These are phyloP conservation scores for Floccularia luteovirens DNA, from an alignment of 768 basidiomycete species.

Conservation along the genomic window DNA sequence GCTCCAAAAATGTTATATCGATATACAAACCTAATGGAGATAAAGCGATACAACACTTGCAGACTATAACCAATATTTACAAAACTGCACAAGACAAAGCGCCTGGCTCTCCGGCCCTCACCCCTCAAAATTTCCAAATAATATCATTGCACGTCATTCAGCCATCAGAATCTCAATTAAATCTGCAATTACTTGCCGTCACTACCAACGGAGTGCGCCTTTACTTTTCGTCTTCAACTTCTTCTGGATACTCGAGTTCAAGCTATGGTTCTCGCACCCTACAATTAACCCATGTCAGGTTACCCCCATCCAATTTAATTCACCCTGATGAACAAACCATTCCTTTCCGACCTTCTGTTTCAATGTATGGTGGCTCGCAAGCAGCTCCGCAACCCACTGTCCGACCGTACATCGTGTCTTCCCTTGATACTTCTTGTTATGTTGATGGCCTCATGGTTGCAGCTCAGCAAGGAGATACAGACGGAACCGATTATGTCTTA, in stretches of 20 bases:
- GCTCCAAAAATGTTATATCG: constrained; percentile 54
- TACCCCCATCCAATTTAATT: constrained; percentile 68
- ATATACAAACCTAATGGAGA: constrained; percentile 59
- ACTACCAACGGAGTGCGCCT: constrained; percentile 79
- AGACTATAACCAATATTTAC: constrained; percentile 67
- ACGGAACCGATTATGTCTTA: constrained; percentile 67
- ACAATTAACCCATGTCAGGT: constrained; percentile 70
- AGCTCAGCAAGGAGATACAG: constrained; percentile 68
- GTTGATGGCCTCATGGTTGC: constrained; percentile 59
- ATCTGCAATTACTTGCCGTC: constrained; percentile 72
- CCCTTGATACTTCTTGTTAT: constrained; percentile 59
- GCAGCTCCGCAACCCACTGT: constrained; percentile 33
- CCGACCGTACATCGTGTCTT: constrained; percentile 52
- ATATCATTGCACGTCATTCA: constrained; percentile 64
- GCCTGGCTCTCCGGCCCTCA: constrained; percentile 67
- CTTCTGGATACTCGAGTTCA: constrained; percentile 38
- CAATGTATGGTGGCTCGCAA: constrained; percentile 43
- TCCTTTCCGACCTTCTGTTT: constrained; percentile 34
- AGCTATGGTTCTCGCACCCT: constrained; percentile 33
- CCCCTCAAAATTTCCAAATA: constrained; percentile 64
- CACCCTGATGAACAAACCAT: constrained; percentile 67
- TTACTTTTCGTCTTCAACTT: constrained; percentile 62
- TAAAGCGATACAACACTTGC: constrained; percentile 63
- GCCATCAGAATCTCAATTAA: constrained; percentile 56
- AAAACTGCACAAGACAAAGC: constrained; percentile 77